These are phyloP conservation scores for Zangia roseola DNA, from an alignment of 768 basidiomycete species.

Conservation along the genomic window DNA sequence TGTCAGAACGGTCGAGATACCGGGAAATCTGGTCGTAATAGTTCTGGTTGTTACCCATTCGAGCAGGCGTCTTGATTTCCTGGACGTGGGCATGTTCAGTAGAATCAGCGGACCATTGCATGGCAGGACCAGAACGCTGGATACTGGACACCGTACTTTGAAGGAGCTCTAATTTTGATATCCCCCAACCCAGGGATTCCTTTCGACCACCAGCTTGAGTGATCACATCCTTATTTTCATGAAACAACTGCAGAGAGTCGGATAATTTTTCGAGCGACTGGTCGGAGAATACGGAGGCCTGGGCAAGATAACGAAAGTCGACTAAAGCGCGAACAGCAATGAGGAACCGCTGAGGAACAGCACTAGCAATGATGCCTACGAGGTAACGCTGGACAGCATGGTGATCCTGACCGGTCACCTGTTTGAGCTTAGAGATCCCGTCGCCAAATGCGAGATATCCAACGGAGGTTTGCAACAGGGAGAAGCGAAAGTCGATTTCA, in stretches of 20 bases:
- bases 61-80: neutral
- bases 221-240: slow-evolving; percentile 37
- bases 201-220: slow-evolving; percentile 8
- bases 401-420: slow-evolving; percentile 6
- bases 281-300: slow-evolving; percentile 33
- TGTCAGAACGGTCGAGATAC: neutral
- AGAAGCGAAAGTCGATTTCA: slow-evolving; percentile 39
- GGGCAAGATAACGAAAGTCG: slow-evolving; percentile 41
- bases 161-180: slow-evolving; percentile 1
- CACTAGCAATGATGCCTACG: slow-evolving; percentile 19
- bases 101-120: neutral
- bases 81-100: slow-evolving; percentile 2
- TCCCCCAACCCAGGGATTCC: neutral
- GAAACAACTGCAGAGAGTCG: slow-evolving; percentile 32
- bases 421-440: too few relatives aligned
- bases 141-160: neutral
- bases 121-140: neutral
- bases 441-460: too few relatives aligned
- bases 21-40: neutral
- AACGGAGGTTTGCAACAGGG: slow-evolving; percentile 34
- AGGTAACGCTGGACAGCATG: slow-evolving; percentile 14
- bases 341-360: neutral
- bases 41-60: too few relatives aligned
- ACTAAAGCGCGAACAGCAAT: slow-evolving; percentile 26
- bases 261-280: slow-evolving; percentile 29